Evolutionary conservation across 805 yeast species (phyloP).

Genomic region (Brettanomyces nanus): DNA sequence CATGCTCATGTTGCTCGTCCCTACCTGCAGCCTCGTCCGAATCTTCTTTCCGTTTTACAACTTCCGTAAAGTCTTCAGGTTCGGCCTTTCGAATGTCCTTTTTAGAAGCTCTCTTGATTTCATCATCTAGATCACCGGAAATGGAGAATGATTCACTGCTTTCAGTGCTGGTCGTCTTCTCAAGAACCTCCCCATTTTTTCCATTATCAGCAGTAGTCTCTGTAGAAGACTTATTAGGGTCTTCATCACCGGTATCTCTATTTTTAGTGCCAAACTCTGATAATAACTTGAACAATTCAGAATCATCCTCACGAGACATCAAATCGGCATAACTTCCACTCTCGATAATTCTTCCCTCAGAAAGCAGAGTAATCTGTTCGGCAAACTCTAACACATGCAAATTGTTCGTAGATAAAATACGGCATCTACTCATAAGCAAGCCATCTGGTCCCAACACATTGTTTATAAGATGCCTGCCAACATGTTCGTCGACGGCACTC

Average conservation of each 20-base stretch:
- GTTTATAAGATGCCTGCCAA: conserved; percentile 75
- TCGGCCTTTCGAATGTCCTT: conserved; percentile 57
- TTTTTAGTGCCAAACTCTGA: conserved; percentile 45
- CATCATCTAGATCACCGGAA: conserved; percentile 20
- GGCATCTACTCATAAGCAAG: conserved; percentile 41
- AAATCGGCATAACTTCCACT: conserved; percentile 55
- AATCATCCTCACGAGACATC: conserved; percentile 25
- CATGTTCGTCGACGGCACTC: conserved; percentile 97
- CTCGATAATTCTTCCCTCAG: conserved; percentile 57
- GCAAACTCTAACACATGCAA: conserved; percentile 50
- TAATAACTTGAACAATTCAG: conserved; percentile 31
- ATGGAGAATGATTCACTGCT: conserved; percentile 11
- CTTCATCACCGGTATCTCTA: conserved; percentile 13
- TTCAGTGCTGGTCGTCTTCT: conserved; percentile 6
- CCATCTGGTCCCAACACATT: conserved; percentile 40
- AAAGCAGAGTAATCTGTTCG: conserved; percentile 50
- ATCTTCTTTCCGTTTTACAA: conserved; percentile 27
- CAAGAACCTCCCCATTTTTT: conserved; percentile 5
- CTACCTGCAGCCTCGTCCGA: conserved; percentile 34
- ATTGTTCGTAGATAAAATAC: conserved; percentile 52
- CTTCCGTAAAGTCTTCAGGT: conserved; percentile 34
- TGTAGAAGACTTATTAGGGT: conserved; percentile 4
- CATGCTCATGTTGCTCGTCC: conserved; percentile 84
- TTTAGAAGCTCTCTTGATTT: conserved; percentile 26
- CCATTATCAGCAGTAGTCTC: conserved; percentile 3